These are phyloP conservation scores for Neonectria punicea DNA, from an alignment of 2,329 filamentous ascomycete species.

Conservation along the genomic window DNA sequence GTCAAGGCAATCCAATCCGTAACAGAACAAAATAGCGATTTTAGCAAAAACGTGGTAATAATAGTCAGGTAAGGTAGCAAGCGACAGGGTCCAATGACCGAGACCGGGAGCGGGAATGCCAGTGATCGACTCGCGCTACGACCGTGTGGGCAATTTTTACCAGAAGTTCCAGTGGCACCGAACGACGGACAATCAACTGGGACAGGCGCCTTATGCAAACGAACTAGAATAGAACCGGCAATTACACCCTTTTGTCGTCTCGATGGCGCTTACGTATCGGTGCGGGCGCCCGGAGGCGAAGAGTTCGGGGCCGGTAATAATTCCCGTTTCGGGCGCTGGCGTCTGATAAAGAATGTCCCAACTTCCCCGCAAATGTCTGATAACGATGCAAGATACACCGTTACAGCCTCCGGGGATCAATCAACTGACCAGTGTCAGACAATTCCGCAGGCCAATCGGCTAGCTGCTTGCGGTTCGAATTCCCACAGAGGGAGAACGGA, in stretches of 20 bases:
- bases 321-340: constrained; percentile 7
- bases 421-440: constrained; percentile 9
- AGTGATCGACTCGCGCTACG: constrained; percentile 6
- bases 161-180: not conserved
- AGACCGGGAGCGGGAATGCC: not conserved
- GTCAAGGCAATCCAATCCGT: constrained; percentile 6
- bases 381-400: constrained; percentile 15
- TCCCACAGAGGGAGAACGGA: constrained; percentile 24
- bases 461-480: constrained; percentile 21
- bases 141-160: constrained; percentile 17
- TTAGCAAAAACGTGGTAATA: not conserved
- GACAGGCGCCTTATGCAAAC: too few species aligned
- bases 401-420: not conserved
- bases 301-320: constrained; percentile 12
- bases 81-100: not conserved
- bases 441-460: not conserved
- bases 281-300: not conserved
- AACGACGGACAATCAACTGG: too few species aligned
- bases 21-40: constrained; percentile 16
- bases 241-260: constrained; percentile 3
- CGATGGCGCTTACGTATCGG: constrained; percentile 10
- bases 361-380: constrained; percentile 22
- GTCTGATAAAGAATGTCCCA: constrained; percentile 8
- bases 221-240: constrained; percentile 18
- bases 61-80: not conserved